A percentile compares a stretch with the other conserved stretches of the same genome.
Evolutionary conservation across 2,329 filamentous ascomycete genomes (phyloP).

Genomic region (Epicoccum nigrum): DNA sequence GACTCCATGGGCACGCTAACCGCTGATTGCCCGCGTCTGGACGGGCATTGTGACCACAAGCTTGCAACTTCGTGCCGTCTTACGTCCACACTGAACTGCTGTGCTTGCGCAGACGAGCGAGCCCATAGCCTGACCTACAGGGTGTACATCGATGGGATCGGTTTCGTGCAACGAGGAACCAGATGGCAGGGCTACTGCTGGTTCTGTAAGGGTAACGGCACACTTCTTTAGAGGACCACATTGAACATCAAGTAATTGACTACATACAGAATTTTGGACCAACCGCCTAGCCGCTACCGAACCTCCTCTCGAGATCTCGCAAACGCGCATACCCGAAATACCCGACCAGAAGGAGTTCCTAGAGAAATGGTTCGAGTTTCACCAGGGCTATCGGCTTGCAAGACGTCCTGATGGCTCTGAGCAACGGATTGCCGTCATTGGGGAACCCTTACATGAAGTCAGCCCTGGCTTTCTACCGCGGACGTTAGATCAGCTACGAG

Average conservation of each 20-base stretch:
- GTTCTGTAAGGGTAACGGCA: conserved; percentile 54
- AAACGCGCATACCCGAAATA: conserved; percentile 54
- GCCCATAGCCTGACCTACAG: conserved; percentile 52
- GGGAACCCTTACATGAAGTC: conserved; percentile 56
- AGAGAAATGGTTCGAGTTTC: conserved; percentile 56
- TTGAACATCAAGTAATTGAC: conserved; percentile 11
- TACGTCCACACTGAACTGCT: conserved; percentile 50
- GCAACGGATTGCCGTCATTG: conserved; percentile 52
- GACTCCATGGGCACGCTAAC: conserved; percentile 50
- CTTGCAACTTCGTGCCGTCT: conserved; percentile 51
- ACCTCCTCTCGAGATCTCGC: conserved; percentile 48
- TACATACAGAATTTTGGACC: conserved; percentile 54
- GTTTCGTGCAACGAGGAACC: conserved; percentile 55
- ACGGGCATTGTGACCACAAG: conserved; percentile 50
- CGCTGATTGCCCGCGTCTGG: conserved; percentile 44
- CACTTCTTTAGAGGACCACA: background rate
- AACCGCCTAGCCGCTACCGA: conserved; percentile 53
- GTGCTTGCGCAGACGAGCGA: conserved; percentile 50
- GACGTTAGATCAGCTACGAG: conserved; percentile 53
- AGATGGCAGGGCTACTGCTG: conserved; percentile 60
- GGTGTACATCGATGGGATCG: conserved; percentile 58
- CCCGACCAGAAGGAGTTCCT: conserved; percentile 57
- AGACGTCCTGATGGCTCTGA: conserved; percentile 51
- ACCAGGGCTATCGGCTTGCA: conserved; percentile 54
- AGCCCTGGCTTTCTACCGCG: conserved; percentile 55